Conservation (phyloP, 139 green algal species). For the Closterium sp. region DNA sequence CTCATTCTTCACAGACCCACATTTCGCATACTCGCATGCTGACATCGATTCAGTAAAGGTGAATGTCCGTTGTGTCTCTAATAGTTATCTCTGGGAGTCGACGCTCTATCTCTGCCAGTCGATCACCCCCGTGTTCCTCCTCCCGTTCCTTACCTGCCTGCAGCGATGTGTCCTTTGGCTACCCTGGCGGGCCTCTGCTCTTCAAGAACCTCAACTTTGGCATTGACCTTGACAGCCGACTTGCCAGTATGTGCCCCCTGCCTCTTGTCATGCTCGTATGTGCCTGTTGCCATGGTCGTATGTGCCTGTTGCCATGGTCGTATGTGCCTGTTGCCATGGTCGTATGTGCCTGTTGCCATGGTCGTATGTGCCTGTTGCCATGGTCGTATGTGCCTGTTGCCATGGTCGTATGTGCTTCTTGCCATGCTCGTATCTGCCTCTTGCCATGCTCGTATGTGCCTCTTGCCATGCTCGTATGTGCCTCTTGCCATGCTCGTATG, state of each 20-base stretch:
- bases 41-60: background rate
- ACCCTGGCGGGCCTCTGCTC: constrained; percentile 61
- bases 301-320: no score
- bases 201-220: constrained; percentile 86
- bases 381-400: no score
- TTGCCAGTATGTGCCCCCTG: constrained; percentile 58
- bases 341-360: no score
- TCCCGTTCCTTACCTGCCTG: background rate
- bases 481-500: no score
- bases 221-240: constrained; percentile 75
- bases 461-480: no score
- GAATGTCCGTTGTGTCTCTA: background rate
- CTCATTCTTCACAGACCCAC: background rate
- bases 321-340: no score
- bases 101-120: background rate
- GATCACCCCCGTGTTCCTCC: background rate
- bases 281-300: no score
- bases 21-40: background rate
- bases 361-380: no score
- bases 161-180: constrained; percentile 71
- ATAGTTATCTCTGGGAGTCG: background rate
- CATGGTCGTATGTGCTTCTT: no score
- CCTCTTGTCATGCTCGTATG: background rate
- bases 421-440: no score
- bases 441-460: no score